A percentile compares a stretch with the other conserved stretches of the same genome.
Evolutionary conservation across 2,329 filamentous ascomycete genomes (phyloP).

Genomic region (Fusarium oligoseptatum): DNA sequence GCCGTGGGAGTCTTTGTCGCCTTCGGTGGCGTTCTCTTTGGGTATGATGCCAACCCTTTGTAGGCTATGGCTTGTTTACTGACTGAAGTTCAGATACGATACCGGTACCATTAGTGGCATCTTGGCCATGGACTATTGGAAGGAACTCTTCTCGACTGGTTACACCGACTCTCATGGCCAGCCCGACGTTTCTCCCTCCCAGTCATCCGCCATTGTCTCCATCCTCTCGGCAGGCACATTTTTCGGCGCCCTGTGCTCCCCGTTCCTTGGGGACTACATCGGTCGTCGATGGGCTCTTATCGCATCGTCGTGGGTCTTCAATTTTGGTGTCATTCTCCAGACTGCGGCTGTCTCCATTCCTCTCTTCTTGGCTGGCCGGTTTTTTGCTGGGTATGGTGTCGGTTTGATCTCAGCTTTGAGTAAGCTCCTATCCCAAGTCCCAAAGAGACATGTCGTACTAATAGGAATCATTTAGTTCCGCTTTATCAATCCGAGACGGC

Average conservation of each 20-base stretch:
- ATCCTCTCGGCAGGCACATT: slow-evolving; percentile 85
- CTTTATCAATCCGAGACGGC: slow-evolving; percentile 78
- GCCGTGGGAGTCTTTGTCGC: slow-evolving; percentile 65
- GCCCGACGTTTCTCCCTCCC: slow-evolving; percentile 59
- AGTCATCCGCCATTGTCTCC: slow-evolving; percentile 75
- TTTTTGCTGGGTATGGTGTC: slow-evolving; percentile 77
- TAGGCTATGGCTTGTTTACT: not conserved
- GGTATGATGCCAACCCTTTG: not conserved
- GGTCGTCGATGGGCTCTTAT: slow-evolving; percentile 76
- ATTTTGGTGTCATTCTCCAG: slow-evolving; percentile 75
- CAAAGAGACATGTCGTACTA: not conserved
- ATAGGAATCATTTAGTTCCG: slow-evolving; percentile 61
- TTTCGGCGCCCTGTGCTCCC: slow-evolving; percentile 74
- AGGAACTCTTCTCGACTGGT: slow-evolving; percentile 47
- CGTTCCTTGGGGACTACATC: slow-evolving; percentile 72
- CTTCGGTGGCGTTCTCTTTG: slow-evolving; percentile 25
- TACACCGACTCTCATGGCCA: slow-evolving; percentile 39
- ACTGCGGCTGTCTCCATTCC: slow-evolving; percentile 71
- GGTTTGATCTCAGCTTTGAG: not conserved
- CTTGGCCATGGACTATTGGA: slow-evolving; percentile 57
- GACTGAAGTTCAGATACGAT: not conserved
- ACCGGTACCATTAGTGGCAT: slow-evolving; percentile 61
- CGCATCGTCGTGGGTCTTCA: slow-evolving; percentile 71
- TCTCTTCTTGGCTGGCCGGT: slow-evolving; percentile 76
- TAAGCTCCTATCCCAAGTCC: not conserved